Evolutionary conservation across 129 eudicot genomes (phyloP).

Genomic region (Ambrosia trifida): DNA sequence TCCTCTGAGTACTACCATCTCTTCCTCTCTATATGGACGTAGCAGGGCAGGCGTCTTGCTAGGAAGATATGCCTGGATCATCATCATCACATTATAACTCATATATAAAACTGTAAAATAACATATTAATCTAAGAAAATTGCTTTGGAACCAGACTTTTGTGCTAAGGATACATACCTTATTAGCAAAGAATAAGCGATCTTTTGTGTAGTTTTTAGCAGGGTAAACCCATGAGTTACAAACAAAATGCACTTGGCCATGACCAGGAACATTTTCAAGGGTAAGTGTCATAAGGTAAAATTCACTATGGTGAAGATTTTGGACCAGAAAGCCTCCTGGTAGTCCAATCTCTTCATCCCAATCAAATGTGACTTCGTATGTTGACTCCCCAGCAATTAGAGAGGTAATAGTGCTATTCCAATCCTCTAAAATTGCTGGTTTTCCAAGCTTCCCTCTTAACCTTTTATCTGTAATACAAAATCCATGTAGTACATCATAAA

Average conservation of each 20-base stretch:
- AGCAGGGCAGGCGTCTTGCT: conserved; percentile 31
- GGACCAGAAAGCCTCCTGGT: conserved; percentile 61
- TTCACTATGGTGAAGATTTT: conserved; percentile 51
- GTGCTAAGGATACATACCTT: conserved; percentile 47
- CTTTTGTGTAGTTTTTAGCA: conserved; percentile 35
- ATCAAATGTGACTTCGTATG: conserved; percentile 45
- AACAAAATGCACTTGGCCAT: conserved; percentile 54
- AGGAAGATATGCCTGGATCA: conserved; percentile 38
- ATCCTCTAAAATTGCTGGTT: conserved; percentile 46
- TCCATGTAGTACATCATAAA: background rate
- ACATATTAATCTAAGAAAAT: background rate
- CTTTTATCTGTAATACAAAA: conserved; percentile 9
- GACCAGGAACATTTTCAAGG: conserved; percentile 58
- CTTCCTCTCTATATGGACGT: conserved; percentile 26
- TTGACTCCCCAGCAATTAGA: conserved; percentile 38
- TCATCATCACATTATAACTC: background rate
- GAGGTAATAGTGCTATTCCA: conserved; percentile 48
- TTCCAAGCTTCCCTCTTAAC: conserved; percentile 51
- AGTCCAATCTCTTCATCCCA: conserved; percentile 57
- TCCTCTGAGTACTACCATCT: conserved; percentile 34
- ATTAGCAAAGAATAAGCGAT: conserved; percentile 62
- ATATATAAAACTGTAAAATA: background rate
- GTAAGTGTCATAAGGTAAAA: conserved; percentile 66
- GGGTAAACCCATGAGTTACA: conserved; percentile 77
- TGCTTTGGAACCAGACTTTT: background rate